phyloP scores from a whole-genome alignment of 495 filamentous ascomycete genomes.

The Hyaloscypha variabilis region DNA sequence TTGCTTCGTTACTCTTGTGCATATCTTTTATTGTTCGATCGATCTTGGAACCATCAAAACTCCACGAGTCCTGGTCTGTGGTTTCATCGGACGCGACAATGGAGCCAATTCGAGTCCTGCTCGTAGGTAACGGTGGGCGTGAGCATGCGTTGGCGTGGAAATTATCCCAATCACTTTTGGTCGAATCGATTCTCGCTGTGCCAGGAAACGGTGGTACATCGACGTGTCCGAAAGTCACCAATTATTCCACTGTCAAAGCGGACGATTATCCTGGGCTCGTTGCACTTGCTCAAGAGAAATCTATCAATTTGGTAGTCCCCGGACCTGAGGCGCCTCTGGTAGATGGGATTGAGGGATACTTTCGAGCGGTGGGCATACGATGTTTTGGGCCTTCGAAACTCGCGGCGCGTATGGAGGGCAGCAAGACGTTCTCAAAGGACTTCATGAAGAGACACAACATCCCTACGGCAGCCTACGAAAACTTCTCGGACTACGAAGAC shows the following conservation, averaged over 20 bases:
- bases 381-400: conserved; percentile 86
- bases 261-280: conserved; percentile 79
- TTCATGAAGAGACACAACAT: conserved; percentile 94
- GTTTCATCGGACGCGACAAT: no score
- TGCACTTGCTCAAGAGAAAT: conserved; percentile 68
- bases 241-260: conserved; percentile 64
- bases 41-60: no score
- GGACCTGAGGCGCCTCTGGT: conserved; percentile 96
- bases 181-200: conserved; percentile 66
- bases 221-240: conserved; percentile 68
- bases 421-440: conserved; percentile 96
- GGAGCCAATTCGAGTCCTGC: conserved; percentile 60
- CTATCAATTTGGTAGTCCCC: conserved; percentile 83
- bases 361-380: conserved; percentile 74
- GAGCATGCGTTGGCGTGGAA: conserved; percentile 98
- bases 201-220: conserved; percentile 93
- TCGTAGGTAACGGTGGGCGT: conserved; percentile 90
- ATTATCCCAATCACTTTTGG: conserved; percentile 74
- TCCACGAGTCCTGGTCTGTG: no score
- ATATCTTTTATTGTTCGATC: no score
- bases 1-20: no score
- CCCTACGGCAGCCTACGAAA: conserved; percentile 87
- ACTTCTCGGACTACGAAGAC: conserved; percentile 80
- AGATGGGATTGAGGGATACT: conserved; percentile 83
- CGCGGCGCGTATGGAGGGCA: conserved; percentile 91